Evolutionary conservation across 495 filamentous ascomycete genomes (phyloP).

Genomic region (Lasiosphaeria ovina): DNA sequence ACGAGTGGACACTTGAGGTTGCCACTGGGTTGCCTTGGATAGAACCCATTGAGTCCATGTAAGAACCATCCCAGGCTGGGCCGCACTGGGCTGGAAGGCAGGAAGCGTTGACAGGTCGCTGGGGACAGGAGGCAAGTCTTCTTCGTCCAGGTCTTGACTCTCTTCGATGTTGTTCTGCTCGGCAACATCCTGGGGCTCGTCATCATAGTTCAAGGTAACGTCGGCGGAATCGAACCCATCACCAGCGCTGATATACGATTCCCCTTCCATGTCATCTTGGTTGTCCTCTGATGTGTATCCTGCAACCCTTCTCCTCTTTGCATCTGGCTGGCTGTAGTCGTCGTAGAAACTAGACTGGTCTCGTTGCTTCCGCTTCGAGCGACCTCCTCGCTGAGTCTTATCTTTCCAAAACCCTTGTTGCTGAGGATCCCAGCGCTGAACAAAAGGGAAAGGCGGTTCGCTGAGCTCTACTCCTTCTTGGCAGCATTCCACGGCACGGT

Average conservation of each 20-base stretch:
- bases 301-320: constrained; percentile 51
- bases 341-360: constrained; percentile 38
- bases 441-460: constrained; percentile 84
- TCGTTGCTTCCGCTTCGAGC: constrained; percentile 39
- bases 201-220: constrained; percentile 54
- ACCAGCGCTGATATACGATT: constrained; percentile 24
- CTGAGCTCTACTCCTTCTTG: constrained; percentile 69
- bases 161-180: constrained; percentile 28
- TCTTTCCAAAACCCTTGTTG: constrained; percentile 43
- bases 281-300: constrained; percentile 30
- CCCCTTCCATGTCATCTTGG: constrained; percentile 24
- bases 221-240: constrained; percentile 27
- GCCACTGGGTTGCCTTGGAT: constrained; percentile 73
- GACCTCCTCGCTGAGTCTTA: constrained; percentile 33
- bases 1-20: constrained; percentile 66
- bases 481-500: constrained; percentile 78
- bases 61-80: constrained; percentile 64
- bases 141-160: constrained; percentile 37
- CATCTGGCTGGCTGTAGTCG: constrained; percentile 26
- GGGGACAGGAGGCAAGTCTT: constrained; percentile 69
- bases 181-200: constrained; percentile 36
- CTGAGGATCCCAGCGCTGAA: constrained; percentile 81
- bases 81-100: constrained; percentile 51
- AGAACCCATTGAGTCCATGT: constrained; percentile 76
- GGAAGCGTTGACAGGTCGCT: constrained; percentile 56